These are phyloP conservation scores for Xylariaceae sp. DNA, from an alignment of 2,329 filamentous ascomycete species.

Conservation along the genomic window DNA sequence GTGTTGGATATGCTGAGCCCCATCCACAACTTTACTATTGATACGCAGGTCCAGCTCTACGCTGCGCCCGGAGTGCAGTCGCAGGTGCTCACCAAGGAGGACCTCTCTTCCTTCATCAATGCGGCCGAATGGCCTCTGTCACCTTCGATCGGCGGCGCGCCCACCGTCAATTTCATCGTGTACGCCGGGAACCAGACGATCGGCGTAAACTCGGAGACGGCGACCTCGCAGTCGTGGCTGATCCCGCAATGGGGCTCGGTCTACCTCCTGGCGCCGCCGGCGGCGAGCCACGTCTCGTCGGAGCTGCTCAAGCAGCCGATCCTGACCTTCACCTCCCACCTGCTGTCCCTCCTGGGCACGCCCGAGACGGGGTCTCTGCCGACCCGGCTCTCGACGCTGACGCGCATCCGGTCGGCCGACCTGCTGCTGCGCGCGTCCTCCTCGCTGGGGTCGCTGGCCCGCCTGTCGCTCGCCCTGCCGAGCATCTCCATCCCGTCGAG, in stretches of 20 bases:
- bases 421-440: slow-evolving; percentile 85
- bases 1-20: slow-evolving; percentile 69
- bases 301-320: slow-evolving; percentile 70
- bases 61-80: slow-evolving; percentile 60
- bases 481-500: slow-evolving; percentile 85
- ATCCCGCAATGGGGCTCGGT: slow-evolving; percentile 90
- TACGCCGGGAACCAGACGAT: slow-evolving; percentile 79
- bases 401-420: slow-evolving; percentile 77
- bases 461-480: slow-evolving; percentile 73
- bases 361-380: slow-evolving; percentile 78
- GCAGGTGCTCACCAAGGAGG: slow-evolving; percentile 68
- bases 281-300: slow-evolving; percentile 47
- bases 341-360: slow-evolving; percentile 79
- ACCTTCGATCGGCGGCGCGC: slow-evolving; percentile 85
- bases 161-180: slow-evolving; percentile 92
- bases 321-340: slow-evolving; percentile 82
- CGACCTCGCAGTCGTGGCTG: slow-evolving; percentile 65
- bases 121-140: slow-evolving; percentile 95
- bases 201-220: slow-evolving; percentile 33
- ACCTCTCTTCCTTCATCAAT: slow-evolving; percentile 91
- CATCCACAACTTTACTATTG: slow-evolving; percentile 92
- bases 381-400: slow-evolving; percentile 74
- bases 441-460: slow-evolving; percentile 85
- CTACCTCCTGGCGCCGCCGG: slow-evolving; percentile 46
- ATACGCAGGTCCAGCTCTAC: slow-evolving; percentile 93